A percentile compares a stretch with the other conserved stretches of the same genome.
These are phyloP conservation scores for Alisma plantagoaquatica DNA, from an alignment of 106 monocot genomes.

Conservation along the genomic window DNA sequence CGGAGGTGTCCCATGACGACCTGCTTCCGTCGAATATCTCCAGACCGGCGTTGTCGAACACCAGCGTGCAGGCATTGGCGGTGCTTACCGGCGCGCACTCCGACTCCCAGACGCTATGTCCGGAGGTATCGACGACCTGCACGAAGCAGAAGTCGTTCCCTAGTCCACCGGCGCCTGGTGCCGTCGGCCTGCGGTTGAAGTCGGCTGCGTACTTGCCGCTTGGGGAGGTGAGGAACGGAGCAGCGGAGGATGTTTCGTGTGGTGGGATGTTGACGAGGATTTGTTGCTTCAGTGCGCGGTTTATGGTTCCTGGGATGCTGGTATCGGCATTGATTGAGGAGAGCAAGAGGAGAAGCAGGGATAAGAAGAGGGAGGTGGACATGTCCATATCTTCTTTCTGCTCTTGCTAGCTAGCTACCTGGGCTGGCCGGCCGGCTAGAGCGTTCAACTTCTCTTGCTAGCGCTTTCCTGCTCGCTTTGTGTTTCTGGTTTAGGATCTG, in stretches of 20 bases:
- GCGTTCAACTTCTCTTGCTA: no score
- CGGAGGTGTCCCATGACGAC: constrained; percentile 45
- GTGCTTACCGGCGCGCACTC: constrained; percentile 54
- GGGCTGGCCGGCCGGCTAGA: no score
- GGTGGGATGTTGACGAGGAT: constrained; percentile 45
- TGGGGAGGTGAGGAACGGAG: constrained; percentile 54
- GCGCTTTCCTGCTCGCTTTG: no score
- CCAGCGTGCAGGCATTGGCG: constrained; percentile 45
- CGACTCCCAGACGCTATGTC: constrained; percentile 55
- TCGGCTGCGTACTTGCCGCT: constrained; percentile 49
- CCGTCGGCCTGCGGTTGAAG: constrained; percentile 37
- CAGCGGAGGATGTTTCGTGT: constrained; percentile 5
- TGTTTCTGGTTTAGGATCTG: no score
- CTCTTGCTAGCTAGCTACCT: no score
- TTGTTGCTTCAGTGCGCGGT: no score
- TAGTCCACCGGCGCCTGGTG: constrained; percentile 49
- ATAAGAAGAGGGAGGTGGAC: no score
- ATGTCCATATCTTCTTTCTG: no score
- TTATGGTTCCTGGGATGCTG: no score
- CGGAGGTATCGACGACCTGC: constrained; percentile 27
- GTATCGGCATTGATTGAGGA: no score
- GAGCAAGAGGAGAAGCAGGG: no score
- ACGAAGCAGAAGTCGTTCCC: constrained; percentile 83
- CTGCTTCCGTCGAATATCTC: constrained; percentile 64
- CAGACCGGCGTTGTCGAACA: constrained; percentile 44